Percentiles rank a stretch among this genome's conserved stretches.
Evolutionary conservation across 2,329 filamentous ascomycete genomes (phyloP).

Genomic region (Xylariaceae sp.): DNA sequence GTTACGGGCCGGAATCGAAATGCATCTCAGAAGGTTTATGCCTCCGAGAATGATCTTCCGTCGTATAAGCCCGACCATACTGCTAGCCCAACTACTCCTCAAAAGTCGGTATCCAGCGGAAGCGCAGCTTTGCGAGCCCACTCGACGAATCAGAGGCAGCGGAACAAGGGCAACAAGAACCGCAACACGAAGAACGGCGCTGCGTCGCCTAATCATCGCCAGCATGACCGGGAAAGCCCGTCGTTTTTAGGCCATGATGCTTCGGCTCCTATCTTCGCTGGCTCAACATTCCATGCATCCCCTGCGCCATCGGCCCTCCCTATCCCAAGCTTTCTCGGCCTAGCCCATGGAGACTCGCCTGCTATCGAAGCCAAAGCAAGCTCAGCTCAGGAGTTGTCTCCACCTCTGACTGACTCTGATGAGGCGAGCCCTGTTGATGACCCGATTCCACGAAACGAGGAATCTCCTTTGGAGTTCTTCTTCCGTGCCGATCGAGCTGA

Average conservation of each 20-base stretch:
- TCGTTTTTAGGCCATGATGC: constrained; percentile 54
- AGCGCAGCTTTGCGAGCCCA: constrained; percentile 43
- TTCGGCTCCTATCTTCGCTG: constrained; percentile 74
- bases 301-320: constrained; percentile 89
- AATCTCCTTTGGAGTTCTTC: constrained; percentile 86
- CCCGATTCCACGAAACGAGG: constrained; percentile 46
- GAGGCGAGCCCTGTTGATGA: constrained; percentile 53
- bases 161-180: constrained; percentile 36
- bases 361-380: constrained; percentile 50
- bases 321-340: constrained; percentile 84
- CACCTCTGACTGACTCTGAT: constrained; percentile 59
- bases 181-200: constrained; percentile 40
- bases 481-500: constrained; percentile 87
- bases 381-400: constrained; percentile 53
- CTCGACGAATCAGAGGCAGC: constrained; percentile 40
- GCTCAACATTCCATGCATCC: constrained; percentile 92
- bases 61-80: constrained; percentile 42
- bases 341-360: constrained; percentile 72
- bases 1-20: constrained; percentile 45
- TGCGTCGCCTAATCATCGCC: constrained; percentile 50
- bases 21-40: constrained; percentile 59
- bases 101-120: constrained; percentile 44
- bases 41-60: constrained; percentile 61
- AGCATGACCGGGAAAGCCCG: constrained; percentile 51
- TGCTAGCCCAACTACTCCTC: constrained; percentile 51